A percentile compares a stretch with the other conserved stretches of the same genome.
Conservation (phyloP, 345 rosid genomes). For the Hypericum perforatum region DNA sequence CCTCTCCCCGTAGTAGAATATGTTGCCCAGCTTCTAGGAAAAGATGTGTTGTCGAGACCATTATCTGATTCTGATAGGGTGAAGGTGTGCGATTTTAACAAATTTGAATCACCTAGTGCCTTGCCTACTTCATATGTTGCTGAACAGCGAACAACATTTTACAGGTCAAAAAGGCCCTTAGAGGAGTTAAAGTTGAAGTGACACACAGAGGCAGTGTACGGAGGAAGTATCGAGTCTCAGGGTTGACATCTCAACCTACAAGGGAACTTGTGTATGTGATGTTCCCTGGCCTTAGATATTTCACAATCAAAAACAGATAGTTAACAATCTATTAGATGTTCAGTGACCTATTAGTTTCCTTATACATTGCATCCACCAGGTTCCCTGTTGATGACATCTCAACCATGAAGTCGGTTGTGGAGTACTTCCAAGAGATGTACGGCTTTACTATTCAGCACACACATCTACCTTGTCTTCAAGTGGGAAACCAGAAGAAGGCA, state of each 20-base stretch:
- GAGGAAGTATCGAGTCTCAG: slow-evolving; percentile 94
- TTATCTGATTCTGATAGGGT: slow-evolving; percentile 89
- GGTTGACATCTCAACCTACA: slow-evolving; percentile 93
- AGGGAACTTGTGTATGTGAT: slow-evolving; percentile 76
- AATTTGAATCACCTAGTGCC: slow-evolving; percentile 8
- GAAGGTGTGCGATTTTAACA: slow-evolving; percentile 42
- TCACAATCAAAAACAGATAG: neutral
- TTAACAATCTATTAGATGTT: neutral
- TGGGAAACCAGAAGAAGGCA: slow-evolving; percentile 95
- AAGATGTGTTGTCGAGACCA: slow-evolving; percentile 64
- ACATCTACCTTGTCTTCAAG: slow-evolving; percentile 97
- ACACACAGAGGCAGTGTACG: slow-evolving; percentile 84
- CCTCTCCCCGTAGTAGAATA: slow-evolving; percentile 95
- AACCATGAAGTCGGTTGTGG: slow-evolving; percentile 93
- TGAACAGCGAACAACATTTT: neutral
- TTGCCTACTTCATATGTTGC: slow-evolving; percentile 1
- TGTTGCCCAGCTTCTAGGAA: slow-evolving; percentile 85
- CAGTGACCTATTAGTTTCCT: no score
- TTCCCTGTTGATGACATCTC: slow-evolving; percentile 93
- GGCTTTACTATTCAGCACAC: slow-evolving; percentile 86
- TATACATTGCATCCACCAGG: slow-evolving; percentile 25
- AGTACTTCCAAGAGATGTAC: slow-evolving; percentile 97
- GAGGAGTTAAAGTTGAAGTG: slow-evolving; percentile 99
- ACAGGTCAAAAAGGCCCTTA: slow-evolving; percentile 83
- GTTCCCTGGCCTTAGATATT: slow-evolving; percentile 2